A percentile compares a stretch with the other conserved stretches of the same genome.
phyloP scores from a whole-genome alignment of 2,329 filamentous ascomycete species.

The Aspergillus ochraceoroseus region DNA sequence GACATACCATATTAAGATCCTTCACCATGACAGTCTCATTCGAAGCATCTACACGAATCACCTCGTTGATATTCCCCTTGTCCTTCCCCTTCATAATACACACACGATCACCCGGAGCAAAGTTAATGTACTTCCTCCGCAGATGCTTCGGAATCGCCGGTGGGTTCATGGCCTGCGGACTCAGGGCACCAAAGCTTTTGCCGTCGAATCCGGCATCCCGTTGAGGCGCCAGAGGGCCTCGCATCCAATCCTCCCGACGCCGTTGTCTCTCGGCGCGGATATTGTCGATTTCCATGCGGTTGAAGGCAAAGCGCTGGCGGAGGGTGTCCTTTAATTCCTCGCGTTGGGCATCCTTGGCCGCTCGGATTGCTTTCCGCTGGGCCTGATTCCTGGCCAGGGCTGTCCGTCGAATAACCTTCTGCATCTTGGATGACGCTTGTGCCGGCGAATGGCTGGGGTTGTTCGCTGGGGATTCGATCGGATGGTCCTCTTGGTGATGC shows the following conservation, averaged over 20 bases:
- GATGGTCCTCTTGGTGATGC: neutral
- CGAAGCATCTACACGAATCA: constrained; percentile 54
- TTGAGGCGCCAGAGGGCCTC: constrained; percentile 73
- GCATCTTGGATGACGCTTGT: constrained; percentile 50
- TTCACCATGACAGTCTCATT: constrained; percentile 58
- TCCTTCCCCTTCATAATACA: constrained; percentile 73
- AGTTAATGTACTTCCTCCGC: constrained; percentile 52
- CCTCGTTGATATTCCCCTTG: constrained; percentile 75
- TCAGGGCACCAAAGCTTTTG: constrained; percentile 57
- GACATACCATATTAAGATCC: constrained; percentile 57
- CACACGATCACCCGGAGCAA: constrained; percentile 70
- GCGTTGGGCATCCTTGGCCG: constrained; percentile 41
- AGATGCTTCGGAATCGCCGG: constrained; percentile 41
- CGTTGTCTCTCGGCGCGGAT: constrained; percentile 50
- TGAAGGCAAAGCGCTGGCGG: constrained; percentile 29
- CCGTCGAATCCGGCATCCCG: constrained; percentile 60
- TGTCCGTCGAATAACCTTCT: constrained; percentile 65
- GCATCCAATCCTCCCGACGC: constrained; percentile 69
- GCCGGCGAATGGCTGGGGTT: constrained; percentile 29
- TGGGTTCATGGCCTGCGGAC: constrained; percentile 32
- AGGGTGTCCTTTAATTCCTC: constrained; percentile 31
- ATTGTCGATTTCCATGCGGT: constrained; percentile 34
- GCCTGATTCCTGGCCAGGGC: constrained; percentile 63
- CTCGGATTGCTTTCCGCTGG: constrained; percentile 43
- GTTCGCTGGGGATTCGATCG: neutral